Base-by-base conservation (phyloP, 2,329 filamentous ascomycete genomes). In the Conoideocrella luteorostrata region DNA sequence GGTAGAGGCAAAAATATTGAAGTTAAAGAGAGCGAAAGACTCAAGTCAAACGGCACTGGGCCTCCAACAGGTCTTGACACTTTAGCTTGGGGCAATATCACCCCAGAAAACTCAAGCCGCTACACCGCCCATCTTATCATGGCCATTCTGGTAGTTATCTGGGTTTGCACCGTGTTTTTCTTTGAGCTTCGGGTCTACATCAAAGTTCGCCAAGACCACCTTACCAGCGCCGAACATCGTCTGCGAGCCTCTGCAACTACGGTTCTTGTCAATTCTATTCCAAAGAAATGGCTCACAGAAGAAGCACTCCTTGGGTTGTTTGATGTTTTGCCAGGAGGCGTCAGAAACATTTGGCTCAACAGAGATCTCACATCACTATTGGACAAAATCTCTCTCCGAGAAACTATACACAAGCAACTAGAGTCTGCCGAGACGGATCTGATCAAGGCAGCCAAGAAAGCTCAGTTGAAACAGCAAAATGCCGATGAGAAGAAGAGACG, bases 261-360 rank as follows among this genome's bases (percentile, higher is more conserved):
- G 0, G 91, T 98, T 37, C 74, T 98, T 5, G 89, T 98, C 41
- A 93, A 84, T 50, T 85, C 84, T 10, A 95, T 98, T 41, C 93
- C 93, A 1, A 71, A 77, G 32, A 95, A 94, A 58, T 98, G 93
- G 93, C 78, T 95, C 7, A 88, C 78, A 2, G 78, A 88, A 39
- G 82, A 95, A 35, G 87, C 88, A 1, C 74, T 98, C 4, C 77
- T 81, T 46, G 85, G 84, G 0, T 72, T 98, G 0, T 98, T 94
- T 56, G 93, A 98, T 60, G 90, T 97, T 1, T 97, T 96, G 54
- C 93, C 93, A 0, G 93, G 93, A 17, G 93, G 93, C 23, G 84
- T 98, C 57, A 80, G 88, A 47, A 97, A 97, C 53, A 86, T 98
- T 37, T 98, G 91, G 90, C 82, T 98, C 55, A 98, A 96, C 47